phyloP scores from a whole-genome alignment of 257 asterid genomes.

The Marsdenia floribunda region DNA sequence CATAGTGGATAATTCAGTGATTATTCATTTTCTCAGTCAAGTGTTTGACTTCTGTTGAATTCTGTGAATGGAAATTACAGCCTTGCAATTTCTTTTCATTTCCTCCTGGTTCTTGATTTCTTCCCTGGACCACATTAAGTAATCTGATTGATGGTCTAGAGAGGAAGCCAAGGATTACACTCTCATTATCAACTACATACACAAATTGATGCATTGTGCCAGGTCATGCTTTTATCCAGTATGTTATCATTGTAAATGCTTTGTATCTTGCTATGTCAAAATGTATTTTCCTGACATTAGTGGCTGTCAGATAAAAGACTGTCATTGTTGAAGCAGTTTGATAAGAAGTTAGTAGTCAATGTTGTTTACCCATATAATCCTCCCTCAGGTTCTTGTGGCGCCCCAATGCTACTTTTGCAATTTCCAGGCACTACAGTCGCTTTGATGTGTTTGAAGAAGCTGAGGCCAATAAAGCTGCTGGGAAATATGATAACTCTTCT shows the following conservation, averaged over 20 bases:
- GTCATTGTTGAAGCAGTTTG: neutral
- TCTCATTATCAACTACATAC: neutral
- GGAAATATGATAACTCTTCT: slow-evolving; percentile 69
- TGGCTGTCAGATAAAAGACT: neutral
- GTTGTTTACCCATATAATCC: neutral
- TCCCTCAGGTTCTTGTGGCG: slow-evolving; percentile 88
- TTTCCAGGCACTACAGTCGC: slow-evolving; percentile 84
- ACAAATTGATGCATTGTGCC: neutral
- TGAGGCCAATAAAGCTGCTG: slow-evolving; percentile 91
- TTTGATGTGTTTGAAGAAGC: slow-evolving; percentile 95
- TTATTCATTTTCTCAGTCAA: neutral
- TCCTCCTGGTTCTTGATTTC: neutral
- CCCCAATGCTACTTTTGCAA: slow-evolving; percentile 81
- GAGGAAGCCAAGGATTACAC: neutral
- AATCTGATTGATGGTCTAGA: neutral
- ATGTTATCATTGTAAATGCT: neutral
- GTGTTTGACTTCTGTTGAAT: neutral
- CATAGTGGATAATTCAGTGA: neutral
- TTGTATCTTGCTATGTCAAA: neutral
- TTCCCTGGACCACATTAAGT: neutral
- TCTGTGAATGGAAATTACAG: neutral
- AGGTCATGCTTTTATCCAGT: neutral
- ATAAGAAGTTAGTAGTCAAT: neutral
- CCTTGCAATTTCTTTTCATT: neutral
- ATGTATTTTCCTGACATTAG: neutral